phyloP scores from a whole-genome alignment of 1,284 basidiomycete genomes.

The Cerioporus squamosus region DNA sequence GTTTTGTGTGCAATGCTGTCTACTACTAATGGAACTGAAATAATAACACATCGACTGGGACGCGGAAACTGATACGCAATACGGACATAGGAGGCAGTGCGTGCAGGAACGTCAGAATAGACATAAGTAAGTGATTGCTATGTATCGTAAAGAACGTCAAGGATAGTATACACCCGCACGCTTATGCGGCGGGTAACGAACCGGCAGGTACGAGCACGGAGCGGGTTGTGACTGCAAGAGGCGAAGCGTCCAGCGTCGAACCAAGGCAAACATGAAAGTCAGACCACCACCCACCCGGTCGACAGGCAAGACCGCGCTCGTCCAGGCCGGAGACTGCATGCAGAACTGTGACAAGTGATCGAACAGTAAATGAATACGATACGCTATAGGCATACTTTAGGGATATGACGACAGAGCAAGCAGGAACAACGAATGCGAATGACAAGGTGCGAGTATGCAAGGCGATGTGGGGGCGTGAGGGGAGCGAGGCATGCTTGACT shows the following conservation, averaged over 20 bases:
- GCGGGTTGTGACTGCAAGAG: background rate
- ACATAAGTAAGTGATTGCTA: background rate
- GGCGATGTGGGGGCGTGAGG: background rate
- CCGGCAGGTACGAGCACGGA: background rate
- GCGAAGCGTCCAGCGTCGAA: background rate
- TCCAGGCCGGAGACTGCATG: background rate
- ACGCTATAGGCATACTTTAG: slow-evolving; percentile 5
- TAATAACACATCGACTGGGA: slow-evolving; percentile 7
- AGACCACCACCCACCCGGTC: slow-evolving; percentile 1
- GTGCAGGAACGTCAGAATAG: background rate
- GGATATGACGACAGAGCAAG: background rate
- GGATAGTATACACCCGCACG: background rate
- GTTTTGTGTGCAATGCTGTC: slow-evolving; percentile 4
- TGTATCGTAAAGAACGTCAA: slow-evolving; percentile 12
- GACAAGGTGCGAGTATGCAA: background rate
- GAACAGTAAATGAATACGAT: background rate
- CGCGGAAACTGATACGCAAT: background rate
- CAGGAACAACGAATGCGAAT: background rate
- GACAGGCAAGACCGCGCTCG: slow-evolving; percentile 1
- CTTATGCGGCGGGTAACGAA: background rate
- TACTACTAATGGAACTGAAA: background rate
- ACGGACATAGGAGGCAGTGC: background rate
- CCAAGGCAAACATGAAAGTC: background rate
- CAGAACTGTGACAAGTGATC: no score
- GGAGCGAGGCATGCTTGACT: background rate